Evolutionary conservation across 768 basidiomycete species (phyloP), one percentile per base, ranked within the genome.

Genomic region (Peribolospora baueri): DNA sequence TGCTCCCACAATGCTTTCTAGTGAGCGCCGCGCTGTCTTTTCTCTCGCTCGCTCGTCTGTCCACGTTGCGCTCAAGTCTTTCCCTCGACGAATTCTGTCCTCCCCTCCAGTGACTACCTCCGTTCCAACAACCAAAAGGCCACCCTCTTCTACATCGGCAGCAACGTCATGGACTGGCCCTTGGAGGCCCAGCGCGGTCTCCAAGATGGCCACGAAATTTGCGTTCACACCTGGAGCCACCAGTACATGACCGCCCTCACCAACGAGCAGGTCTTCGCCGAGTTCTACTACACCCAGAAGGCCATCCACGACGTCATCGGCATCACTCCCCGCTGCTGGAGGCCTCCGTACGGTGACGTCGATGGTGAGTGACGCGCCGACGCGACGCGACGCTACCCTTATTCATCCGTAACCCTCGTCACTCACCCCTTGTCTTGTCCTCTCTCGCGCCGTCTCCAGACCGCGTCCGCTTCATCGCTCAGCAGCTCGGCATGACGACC

Each of bases 101-200:
- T 25, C 25, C 25, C 25, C 25, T 25, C 25, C 25, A 25, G 25
- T 62, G 66, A 70, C 55, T 67, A 61, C 58, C 61, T 70, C 11
- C 11, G 57, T 50, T 51, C 61, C n/a, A 55, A 68, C 36, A 61
- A 68, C 4, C 65, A 67, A 51, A 66, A 64, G 52, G 69, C 70
- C 4, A 66, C 70, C 7, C 61, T 71, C 61, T 67, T 50, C 7
- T 8, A 57, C 48, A 57, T 54, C 9, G 56, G 70, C 1, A 66
- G 65, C 14, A 71, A 71, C 60, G 67, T 69, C n/a, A 58, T 67
- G 50, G 64, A 69, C 60, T 70, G 69, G 69, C 70, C 69, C 3
- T 54, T 68, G 6, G 67, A 71, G 56, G 69, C 68, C 37, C 62
- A 68, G 53, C 56, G 67, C 43, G 70, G 59, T 14, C 46, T 65